Evolutionary conservation across 2,329 filamentous ascomycete species (phyloP).

Genomic region (Sporothrix sp.): DNA sequence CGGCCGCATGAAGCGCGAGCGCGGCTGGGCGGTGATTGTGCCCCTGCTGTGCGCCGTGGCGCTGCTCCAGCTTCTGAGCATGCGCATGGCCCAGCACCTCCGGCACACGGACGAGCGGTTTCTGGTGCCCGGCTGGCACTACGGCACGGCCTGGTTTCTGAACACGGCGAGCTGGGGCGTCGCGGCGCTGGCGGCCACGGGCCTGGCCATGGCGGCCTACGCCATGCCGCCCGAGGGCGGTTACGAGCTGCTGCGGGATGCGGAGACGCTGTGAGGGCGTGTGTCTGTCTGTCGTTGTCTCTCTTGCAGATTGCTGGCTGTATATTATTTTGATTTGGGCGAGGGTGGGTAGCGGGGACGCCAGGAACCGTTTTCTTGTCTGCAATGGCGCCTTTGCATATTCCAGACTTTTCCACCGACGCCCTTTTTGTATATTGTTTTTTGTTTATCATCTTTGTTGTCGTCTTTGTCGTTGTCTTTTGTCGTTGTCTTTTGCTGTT

Average conservation of each 20-base stretch:
- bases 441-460: background rate
- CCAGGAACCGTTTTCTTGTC: too few species aligned
- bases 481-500: background rate
- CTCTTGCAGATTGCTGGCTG: too few species aligned
- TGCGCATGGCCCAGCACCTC: constrained; percentile 75
- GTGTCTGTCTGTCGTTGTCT: too few species aligned
- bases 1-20: constrained; percentile 68
- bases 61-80: constrained; percentile 61
- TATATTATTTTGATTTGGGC: too few species aligned
- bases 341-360: too few species aligned
- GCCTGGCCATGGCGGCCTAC: constrained; percentile 56
- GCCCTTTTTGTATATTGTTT: constrained; percentile 11
- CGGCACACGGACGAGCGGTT: constrained; percentile 79
- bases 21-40: constrained; percentile 70
- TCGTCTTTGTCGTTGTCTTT: background rate
- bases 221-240: constrained; percentile 71
- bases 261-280: too few species aligned
- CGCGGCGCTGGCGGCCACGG: constrained; percentile 43
- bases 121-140: constrained; percentile 64
- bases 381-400: too few species aligned
- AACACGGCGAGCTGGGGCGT: constrained; percentile 48
- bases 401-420: too few species aligned
- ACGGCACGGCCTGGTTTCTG: constrained; percentile 72
- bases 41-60: constrained; percentile 56
- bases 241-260: constrained; percentile 60